phyloP scores from a whole-genome alignment of 805 yeast genomes.

The Lipomyces sp. region DNA sequence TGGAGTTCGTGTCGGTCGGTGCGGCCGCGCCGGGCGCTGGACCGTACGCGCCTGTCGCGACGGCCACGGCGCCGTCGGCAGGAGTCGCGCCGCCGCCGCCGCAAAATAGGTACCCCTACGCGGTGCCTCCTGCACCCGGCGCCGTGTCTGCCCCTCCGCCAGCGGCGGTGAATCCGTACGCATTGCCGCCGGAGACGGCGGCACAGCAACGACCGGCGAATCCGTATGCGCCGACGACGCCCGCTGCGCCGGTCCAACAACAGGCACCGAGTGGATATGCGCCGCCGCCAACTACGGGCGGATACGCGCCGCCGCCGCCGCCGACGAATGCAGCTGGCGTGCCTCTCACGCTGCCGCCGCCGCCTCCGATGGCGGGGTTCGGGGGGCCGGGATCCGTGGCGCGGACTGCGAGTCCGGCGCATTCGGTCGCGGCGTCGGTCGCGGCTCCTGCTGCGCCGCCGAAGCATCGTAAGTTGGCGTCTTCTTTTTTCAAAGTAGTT shows the following conservation, averaged over 20 bases:
- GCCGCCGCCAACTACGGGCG: conserved; percentile 11
- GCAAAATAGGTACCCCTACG: conserved; percentile 4
- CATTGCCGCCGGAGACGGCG: conserved; percentile 34
- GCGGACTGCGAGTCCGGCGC: conserved; percentile 30
- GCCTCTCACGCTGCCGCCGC: conserved; percentile 36
- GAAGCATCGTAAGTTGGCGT: conserved; percentile 27
- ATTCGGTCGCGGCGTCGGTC: conserved; percentile 33
- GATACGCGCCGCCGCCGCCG: conserved; percentile 19
- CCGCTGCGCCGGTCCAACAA: too few relatives aligned
- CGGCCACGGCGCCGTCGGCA: conserved; percentile 13
- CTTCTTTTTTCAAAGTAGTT: neutral
- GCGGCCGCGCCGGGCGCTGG: conserved; percentile 1
- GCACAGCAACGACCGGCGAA: conserved; percentile 9
- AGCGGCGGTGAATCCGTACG: conserved; percentile 43
- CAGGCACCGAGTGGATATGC: too few relatives aligned
- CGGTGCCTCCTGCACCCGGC: conserved; percentile 13
- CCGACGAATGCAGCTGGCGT: conserved; percentile 25
- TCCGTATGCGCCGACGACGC: conserved; percentile 19
- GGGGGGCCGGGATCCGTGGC: conserved; percentile 30
- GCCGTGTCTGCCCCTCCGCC: conserved; percentile 35
- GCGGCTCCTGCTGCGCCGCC: conserved; percentile 35
- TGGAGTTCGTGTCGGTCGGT: conserved; percentile 23
- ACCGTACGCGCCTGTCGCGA: neutral
- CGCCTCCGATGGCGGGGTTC: conserved; percentile 38
- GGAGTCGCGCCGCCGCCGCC: conserved; percentile 11